Evolutionary conservation across 306 rosid genomes (phyloP).

Genomic region (Herpetospermum pedunculosum): DNA sequence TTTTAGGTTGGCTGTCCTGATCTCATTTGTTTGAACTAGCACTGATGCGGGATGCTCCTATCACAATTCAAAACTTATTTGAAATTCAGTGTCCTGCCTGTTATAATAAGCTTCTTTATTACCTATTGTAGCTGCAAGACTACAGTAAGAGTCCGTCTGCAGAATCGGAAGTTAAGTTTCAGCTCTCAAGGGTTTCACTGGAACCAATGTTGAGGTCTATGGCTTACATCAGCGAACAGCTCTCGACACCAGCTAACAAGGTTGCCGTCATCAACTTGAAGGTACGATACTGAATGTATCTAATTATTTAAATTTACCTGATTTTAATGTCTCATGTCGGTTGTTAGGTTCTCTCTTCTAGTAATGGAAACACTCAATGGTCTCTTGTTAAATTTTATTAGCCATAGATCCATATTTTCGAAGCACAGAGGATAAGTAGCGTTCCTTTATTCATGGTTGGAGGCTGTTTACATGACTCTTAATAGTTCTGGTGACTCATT

Average conservation of each 20-base stretch:
- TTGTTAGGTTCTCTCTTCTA: constrained; percentile 1
- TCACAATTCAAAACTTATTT: constrained; percentile 9
- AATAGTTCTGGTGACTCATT: not conserved
- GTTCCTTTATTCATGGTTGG: not conserved
- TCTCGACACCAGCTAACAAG: constrained; percentile 81
- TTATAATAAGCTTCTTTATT: constrained; percentile 8
- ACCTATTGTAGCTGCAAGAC: constrained; percentile 66
- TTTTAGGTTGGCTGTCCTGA: not conserved
- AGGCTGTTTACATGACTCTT: not conserved
- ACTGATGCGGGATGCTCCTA: not conserved
- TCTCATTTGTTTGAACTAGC: not conserved
- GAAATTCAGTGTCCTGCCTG: constrained; percentile 1
- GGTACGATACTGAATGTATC: constrained; percentile 17
- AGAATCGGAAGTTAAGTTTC: constrained; percentile 88
- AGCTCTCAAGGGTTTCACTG: constrained; percentile 65
- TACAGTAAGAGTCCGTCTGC: constrained; percentile 50
- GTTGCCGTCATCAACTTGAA: constrained; percentile 90
- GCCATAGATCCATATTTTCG: not conserved
- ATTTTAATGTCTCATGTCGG: not conserved
- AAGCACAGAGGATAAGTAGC: not conserved
- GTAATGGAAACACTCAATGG: not conserved
- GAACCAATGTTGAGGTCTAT: constrained; percentile 88
- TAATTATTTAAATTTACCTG: not conserved
- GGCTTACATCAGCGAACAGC: constrained; percentile 87
- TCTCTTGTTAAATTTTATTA: not conserved